Base-by-base conservation (phyloP, 176 grass and related monocot species). In the Hsuehochloa calcarea region DNA sequence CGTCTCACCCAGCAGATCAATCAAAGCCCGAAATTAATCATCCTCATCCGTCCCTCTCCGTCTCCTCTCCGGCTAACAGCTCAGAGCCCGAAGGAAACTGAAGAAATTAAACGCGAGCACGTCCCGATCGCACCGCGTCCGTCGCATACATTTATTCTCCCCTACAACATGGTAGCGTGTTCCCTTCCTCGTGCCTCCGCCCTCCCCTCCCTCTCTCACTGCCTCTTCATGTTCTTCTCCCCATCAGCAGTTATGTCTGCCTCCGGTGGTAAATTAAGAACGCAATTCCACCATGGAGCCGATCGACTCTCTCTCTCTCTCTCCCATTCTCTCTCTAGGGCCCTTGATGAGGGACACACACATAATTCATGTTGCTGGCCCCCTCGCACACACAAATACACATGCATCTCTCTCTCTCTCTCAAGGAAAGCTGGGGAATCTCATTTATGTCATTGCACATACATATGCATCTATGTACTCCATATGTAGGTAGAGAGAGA, bases 401-500 rank as follows among this genome's bases (percentile, higher is more conserved):
- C 62, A 87, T 45, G 77, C 84, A 88, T 84, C 72, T 10, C 74
- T 52, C 46, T 10, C 74, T 52, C 46, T 39, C 44, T 23, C 44
- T 23, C 56, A n/a, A 45, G 68, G 15, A 78, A 87, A 82, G 80
- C 72, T 9, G 12, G 84, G 86, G 86, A 77, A 88, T 88, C 90
- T 94, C 90, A 93, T 93, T 95, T 93, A 95, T 80, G 70, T 34
- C 86, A 70, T 90, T 71, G 83, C 88, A 91, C 90, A 82, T 84
- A 92, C 86, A 85, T 82, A 82, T 90, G 84, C 84, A 88, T 86
- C 77, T 8, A 80, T 84, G 78, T 77, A 45, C 77, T 75, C 75
- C 50, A 54, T 75, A 23, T 39, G 63, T n/a, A 69, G 88, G 55
- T 26, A 58, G 75, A 80, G 75, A 55, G 85, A 56, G 46, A 38